Evolutionary conservation across 2,329 filamentous ascomycete species (phyloP).

Genomic region (Exserohilum turcica): DNA sequence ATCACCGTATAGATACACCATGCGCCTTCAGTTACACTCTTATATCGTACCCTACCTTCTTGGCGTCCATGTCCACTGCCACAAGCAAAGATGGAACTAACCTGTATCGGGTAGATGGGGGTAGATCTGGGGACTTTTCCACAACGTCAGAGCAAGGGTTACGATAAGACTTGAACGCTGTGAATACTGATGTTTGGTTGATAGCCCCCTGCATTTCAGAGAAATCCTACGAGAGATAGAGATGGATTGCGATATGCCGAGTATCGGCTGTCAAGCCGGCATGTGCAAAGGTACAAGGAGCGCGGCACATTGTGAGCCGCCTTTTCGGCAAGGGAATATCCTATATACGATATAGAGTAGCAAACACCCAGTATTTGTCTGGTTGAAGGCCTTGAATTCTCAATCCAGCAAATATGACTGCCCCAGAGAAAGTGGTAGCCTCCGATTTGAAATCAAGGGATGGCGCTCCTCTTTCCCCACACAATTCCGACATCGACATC

Average conservation of each 20-base stretch:
- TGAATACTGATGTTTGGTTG: not conserved
- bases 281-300: not conserved
- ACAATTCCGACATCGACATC: constrained; percentile 13
- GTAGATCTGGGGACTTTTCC: constrained; percentile 1
- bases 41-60: not conserved
- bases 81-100: not conserved
- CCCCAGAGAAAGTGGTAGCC: not conserved
- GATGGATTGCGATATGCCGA: not conserved
- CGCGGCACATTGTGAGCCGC: not conserved
- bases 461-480: constrained; percentile 1
- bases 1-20: constrained; percentile 2
- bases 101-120: not conserved
- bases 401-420: not conserved
- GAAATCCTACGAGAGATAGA: constrained; percentile 3
- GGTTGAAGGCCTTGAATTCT: too few species aligned
- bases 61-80: not conserved
- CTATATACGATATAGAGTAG: not conserved
- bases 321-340: not conserved
- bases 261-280: constrained; percentile 3
- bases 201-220: not conserved
- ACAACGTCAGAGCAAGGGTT: constrained; percentile 4
- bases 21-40: not conserved
- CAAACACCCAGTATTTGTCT: too few species aligned
- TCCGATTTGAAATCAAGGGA: constrained; percentile 3
- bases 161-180: constrained; percentile 3